These are phyloP conservation scores for Apium graveolens DNA, from an alignment of 129 eudicot species.

Conservation along the genomic window DNA sequence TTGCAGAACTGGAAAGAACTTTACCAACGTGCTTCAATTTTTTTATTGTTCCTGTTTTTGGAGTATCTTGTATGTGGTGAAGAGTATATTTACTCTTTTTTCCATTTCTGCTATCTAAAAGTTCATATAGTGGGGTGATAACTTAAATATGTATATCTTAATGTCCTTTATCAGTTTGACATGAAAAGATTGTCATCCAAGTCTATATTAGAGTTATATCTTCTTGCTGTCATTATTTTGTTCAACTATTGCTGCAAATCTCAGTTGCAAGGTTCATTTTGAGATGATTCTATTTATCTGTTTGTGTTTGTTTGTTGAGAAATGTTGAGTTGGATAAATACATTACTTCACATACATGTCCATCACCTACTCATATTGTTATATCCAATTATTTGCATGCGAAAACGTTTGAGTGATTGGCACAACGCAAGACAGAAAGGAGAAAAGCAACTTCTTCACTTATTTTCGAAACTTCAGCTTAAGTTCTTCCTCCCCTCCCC, in stretches of 20 bases:
- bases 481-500: neutral
- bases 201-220: neutral
- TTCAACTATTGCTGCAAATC: neutral
- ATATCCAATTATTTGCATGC: no score
- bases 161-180: neutral
- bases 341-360: no score
- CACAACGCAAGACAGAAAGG: no score
- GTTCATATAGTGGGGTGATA: neutral
- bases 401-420: no score
- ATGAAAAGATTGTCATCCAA: neutral
- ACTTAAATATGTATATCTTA: neutral
- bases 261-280: neutral
- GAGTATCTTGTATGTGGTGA: slow-evolving; percentile 22
- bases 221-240: neutral
- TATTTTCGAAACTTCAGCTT: neutral
- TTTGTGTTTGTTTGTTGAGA: no score
- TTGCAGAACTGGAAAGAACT: slow-evolving; percentile 25
- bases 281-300: neutral
- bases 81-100: neutral
- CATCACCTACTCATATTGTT: no score
- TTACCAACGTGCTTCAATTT: slow-evolving; percentile 25
- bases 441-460: no score
- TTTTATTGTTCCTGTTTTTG: slow-evolving; percentile 22
- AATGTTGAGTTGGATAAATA: no score
- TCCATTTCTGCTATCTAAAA: neutral